Evolutionary conservation across 495 filamentous ascomycete species (phyloP).

Genomic region (Daldinia decipiens): DNA sequence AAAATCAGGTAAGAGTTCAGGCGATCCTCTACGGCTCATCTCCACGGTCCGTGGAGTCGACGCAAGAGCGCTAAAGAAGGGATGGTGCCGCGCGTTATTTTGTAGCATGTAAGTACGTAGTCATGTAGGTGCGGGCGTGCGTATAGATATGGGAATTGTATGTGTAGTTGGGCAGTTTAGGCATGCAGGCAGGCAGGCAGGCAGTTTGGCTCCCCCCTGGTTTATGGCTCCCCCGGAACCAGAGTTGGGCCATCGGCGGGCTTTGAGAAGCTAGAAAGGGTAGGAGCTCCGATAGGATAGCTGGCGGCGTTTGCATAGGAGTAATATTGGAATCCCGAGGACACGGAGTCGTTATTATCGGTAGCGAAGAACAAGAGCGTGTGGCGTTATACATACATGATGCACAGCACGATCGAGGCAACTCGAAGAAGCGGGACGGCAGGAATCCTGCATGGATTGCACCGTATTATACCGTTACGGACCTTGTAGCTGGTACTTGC

Average conservation of each 20-base stretch:
- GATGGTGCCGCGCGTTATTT: background rate
- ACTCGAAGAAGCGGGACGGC: constrained; percentile 5
- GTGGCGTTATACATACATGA: constrained; percentile 7
- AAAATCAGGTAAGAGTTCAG: background rate
- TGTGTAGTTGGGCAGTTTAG: background rate
- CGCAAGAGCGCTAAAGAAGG: background rate
- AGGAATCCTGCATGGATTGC: constrained; percentile 13
- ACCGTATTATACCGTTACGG: constrained; percentile 9
- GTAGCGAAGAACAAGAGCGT: constrained; percentile 24
- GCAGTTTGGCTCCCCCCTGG: background rate
- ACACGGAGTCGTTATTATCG: constrained; percentile 4
- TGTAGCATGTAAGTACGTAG: background rate
- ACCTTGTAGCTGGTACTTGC: background rate
- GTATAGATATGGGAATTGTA: background rate
- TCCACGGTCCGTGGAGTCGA: background rate
- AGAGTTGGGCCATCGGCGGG: background rate
- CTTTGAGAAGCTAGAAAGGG: background rate
- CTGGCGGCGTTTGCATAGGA: background rate
- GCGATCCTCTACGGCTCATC: background rate
- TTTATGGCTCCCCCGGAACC: constrained; percentile 9
- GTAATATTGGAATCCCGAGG: constrained; percentile 6
- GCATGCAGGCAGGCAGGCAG: background rate
- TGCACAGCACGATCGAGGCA: background rate
- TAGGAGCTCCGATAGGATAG: background rate
- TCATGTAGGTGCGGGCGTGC: background rate